These are phyloP conservation scores for Henckelia pumila DNA, from an alignment of 257 asterid genomes.

Conservation along the genomic window DNA sequence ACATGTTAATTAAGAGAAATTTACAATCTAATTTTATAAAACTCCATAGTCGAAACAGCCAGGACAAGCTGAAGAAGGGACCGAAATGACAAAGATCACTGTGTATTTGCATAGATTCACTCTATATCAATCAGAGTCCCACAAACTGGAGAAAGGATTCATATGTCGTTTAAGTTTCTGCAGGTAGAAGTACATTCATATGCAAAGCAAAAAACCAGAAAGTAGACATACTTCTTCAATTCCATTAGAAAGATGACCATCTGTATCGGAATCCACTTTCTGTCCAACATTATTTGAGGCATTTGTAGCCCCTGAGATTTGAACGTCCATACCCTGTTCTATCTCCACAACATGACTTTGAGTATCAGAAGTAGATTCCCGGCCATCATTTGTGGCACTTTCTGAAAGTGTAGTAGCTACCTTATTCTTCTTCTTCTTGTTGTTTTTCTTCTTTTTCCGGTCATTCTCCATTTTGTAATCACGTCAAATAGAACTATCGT, in stretches of 20 bases:
- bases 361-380: constrained; percentile 35
- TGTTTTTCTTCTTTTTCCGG: constrained; percentile 60
- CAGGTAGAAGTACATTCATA: constrained; percentile 7
- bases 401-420: constrained; percentile 44
- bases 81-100: too few species aligned
- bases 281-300: constrained; percentile 24
- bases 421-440: constrained; percentile 65
- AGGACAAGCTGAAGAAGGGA: too few species aligned
- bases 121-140: too few species aligned
- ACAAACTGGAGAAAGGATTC: too few species aligned
- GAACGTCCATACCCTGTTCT: constrained; percentile 22
- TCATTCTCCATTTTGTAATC: constrained; percentile 49
- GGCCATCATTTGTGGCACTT: constrained; percentile 33
- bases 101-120: too few species aligned
- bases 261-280: constrained; percentile 25
- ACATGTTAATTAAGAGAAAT: background rate
- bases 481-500: constrained; percentile 5
- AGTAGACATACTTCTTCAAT: constrained; percentile 39
- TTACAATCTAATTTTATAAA: too few species aligned
- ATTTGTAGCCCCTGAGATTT: constrained; percentile 22
- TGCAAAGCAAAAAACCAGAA: constrained; percentile 11
- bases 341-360: constrained; percentile 31
- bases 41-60: too few species aligned
- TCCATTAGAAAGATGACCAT: constrained; percentile 33
- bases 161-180: constrained; percentile 13